phyloP scores from a whole-genome alignment of 768 basidiomycete genomes.

The Macrolepiota fuliginosa region DNA sequence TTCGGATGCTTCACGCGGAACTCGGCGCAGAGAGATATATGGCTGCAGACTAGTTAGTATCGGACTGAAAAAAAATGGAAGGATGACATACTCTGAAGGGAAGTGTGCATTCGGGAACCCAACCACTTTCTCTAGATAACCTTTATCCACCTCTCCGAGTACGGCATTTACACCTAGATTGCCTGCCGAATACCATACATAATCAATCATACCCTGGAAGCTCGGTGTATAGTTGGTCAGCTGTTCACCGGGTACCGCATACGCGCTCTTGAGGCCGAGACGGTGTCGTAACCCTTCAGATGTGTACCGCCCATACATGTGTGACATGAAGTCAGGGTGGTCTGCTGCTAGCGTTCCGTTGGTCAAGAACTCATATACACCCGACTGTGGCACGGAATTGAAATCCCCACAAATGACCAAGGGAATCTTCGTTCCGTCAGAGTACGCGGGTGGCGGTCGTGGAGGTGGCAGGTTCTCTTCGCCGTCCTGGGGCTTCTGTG shows the following conservation, averaged over 20 bases:
- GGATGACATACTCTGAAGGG: conserved; percentile 87
- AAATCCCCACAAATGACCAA: conserved; percentile 92
- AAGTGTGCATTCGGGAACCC: conserved; percentile 98
- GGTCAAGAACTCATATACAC: conserved; percentile 89
- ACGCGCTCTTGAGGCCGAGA: conserved; percentile 82
- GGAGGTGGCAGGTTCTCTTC: conserved; percentile 21
- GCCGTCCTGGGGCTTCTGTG: conserved; percentile 18
- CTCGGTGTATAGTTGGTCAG: conserved; percentile 90
- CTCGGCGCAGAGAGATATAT: conserved; percentile 68
- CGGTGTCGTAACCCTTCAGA: conserved; percentile 80
- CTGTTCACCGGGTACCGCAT: conserved; percentile 51
- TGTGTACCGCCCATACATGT: conserved; percentile 92
- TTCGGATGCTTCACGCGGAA: conserved; percentile 79
- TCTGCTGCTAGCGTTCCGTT: conserved; percentile 65
- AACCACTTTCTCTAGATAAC: conserved; percentile 85
- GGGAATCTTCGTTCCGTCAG: conserved; percentile 88
- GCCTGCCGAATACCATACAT: conserved; percentile 85
- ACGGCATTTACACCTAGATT: conserved; percentile 78
- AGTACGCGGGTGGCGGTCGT: conserved; percentile 65
- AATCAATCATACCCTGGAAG: conserved; percentile 87
- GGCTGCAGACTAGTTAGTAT: conserved; percentile 39
- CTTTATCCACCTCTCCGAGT: conserved; percentile 83
- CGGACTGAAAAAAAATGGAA: neutral
- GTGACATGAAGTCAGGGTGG: conserved; percentile 91
- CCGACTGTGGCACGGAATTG: conserved; percentile 85